Base-by-base conservation (phyloP, 495 filamentous ascomycete genomes). In the Penicillium atrosanguineum region DNA sequence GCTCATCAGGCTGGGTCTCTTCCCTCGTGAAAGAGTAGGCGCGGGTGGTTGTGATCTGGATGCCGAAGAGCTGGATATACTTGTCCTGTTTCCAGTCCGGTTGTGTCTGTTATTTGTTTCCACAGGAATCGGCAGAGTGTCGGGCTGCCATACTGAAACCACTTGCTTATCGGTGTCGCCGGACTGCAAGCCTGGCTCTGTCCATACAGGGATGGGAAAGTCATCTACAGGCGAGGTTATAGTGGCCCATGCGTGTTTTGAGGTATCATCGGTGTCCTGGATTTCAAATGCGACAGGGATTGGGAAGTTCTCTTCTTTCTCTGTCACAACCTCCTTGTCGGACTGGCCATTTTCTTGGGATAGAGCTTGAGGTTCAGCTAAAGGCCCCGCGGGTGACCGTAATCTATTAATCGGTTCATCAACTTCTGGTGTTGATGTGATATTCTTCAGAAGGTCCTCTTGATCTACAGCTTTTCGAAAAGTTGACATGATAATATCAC, bases 1-100 rank as follows among this genome's bases (percentile, higher is more conserved):
- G 40, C 46, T 52, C 44, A 61, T 46, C 1, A 57, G 43, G 23
- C 44, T 57, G 15, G 61, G 36, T 42, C 48, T 61, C 9, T 61
- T 56, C 18, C 18, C 15, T 3, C 36, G 29, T 4, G 23, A 11
- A 0, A 57, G 36, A 6, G 54, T 21, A 15, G 28, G 48, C 6
- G 29, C 16, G 38, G 46, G 14, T 39, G 6, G 16, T 1, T 18
- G 16, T 3, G 48, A 28, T 19, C 19, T 14, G 38, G 14, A 41
- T 6, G 26, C 9, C 3, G 26, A 15, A 31, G 38, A 43, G 25
- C 48, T 7, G 25, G 48, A 44, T 50, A 25, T 23, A 18, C 19
- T 50, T 40, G 7, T 36, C n/a, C 12, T 23, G 12, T 23, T 36
- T 14, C 28, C 28, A 14, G 11, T 14, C 31, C 31, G 11, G 31